Evolutionary conservation across 2,329 filamentous ascomycete genomes (phyloP).

Genomic region (Fusarium buharicum): DNA sequence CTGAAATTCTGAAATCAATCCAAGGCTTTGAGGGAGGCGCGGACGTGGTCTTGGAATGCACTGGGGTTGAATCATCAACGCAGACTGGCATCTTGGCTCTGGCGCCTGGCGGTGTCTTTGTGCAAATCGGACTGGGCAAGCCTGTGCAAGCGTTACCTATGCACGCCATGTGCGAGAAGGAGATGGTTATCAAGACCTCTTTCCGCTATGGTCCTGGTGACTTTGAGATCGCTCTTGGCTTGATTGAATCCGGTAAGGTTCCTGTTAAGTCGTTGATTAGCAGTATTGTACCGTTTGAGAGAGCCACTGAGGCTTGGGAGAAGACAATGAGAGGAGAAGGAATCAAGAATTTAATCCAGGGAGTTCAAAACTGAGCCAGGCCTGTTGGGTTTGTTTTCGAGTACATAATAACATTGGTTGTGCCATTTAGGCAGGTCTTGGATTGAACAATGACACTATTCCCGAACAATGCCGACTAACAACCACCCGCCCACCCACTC

Average conservation of each 20-base stretch:
- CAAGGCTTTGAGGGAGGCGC: slow-evolving; percentile 76
- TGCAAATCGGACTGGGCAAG: slow-evolving; percentile 36
- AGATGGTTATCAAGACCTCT: slow-evolving; percentile 83
- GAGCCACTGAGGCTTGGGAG: slow-evolving; percentile 72
- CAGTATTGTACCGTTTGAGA: slow-evolving; percentile 79
- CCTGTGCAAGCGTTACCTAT: slow-evolving; percentile 58
- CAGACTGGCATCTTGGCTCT: slow-evolving; percentile 22
- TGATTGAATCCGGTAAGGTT: slow-evolving; percentile 77
- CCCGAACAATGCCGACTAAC: not conserved
- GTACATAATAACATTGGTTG: not conserved
- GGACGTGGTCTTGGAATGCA: slow-evolving; percentile 49
- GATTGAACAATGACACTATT: not conserved
- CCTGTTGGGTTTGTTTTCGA: not conserved
- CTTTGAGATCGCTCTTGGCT: slow-evolving; percentile 82
- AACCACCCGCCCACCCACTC: not conserved
- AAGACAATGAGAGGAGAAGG: slow-evolving; percentile 86
- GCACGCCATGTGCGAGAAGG: slow-evolving; percentile 86
- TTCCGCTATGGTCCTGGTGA: slow-evolving; percentile 91
- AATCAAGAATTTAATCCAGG: slow-evolving; percentile 72
- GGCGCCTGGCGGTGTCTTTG: slow-evolving; percentile 22
- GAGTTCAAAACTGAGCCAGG: slow-evolving; percentile 12
- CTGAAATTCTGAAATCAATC: slow-evolving; percentile 5
- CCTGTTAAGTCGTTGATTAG: slow-evolving; percentile 84
- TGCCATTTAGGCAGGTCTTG: no score
- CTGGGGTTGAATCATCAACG: slow-evolving; percentile 32